Conservation (phyloP, 2,329 filamentous ascomycete genomes). For the Colletotrichum nymphaeae region DNA sequence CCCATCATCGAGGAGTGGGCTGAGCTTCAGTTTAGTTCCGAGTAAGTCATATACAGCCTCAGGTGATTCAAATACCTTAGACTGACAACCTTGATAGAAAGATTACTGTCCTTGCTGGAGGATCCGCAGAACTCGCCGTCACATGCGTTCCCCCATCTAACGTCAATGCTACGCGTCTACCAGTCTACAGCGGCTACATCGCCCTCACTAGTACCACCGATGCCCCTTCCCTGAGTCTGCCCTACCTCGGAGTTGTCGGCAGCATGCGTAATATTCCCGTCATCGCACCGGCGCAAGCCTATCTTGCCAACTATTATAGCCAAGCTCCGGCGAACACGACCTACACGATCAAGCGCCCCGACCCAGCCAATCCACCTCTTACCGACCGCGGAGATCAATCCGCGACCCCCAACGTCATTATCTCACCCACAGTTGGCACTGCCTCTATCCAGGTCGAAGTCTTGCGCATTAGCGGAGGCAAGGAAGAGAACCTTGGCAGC, state of each 20-base stretch:
- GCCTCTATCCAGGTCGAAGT: constrained; percentile 56
- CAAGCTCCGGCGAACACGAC: constrained; percentile 45
- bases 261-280: constrained; percentile 47
- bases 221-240: constrained; percentile 47
- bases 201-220: constrained; percentile 53
- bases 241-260: constrained; percentile 53
- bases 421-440: constrained; percentile 58
- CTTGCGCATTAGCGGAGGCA: constrained; percentile 48
- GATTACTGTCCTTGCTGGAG: constrained; percentile 54
- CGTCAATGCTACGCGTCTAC: constrained; percentile 48
- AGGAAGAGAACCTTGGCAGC: constrained; percentile 38
- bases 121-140: constrained; percentile 58
- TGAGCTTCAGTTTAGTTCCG: constrained; percentile 52
- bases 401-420: constrained; percentile 50
- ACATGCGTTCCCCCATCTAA: constrained; percentile 53
- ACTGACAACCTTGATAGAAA: constrained; percentile 33
- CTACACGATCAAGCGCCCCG: constrained; percentile 55
- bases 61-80: neutral
- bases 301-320: constrained; percentile 38
- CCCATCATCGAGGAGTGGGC: constrained; percentile 54
- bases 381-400: constrained; percentile 40
- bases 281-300: constrained; percentile 45
- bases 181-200: constrained; percentile 56
- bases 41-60: neutral
- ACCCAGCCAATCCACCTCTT: constrained; percentile 42